phyloP scores from a whole-genome alignment of 768 basidiomycete species.

The Tubosaeta sp. region DNA sequence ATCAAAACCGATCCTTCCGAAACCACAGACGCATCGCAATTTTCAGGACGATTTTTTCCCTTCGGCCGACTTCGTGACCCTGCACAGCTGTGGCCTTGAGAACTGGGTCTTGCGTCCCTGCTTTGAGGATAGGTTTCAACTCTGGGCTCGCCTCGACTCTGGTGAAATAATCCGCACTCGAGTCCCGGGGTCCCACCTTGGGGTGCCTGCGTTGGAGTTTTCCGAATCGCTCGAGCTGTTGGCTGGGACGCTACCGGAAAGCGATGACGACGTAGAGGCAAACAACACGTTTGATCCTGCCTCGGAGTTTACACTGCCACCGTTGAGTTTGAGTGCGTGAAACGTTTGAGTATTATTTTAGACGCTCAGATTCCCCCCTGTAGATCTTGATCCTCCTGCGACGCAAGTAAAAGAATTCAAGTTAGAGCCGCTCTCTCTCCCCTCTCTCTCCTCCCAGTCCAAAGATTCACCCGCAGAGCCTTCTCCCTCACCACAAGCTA shows the following conservation, averaged over 20 bases:
- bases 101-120: constrained; percentile 72
- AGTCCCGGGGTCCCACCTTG: constrained; percentile 47
- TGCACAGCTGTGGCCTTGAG: constrained; percentile 51
- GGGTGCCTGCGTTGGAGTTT: constrained; percentile 70
- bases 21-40: constrained; percentile 32
- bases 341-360: background rate
- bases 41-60: constrained; percentile 26
- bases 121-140: constrained; percentile 65
- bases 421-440: constrained; percentile 3
- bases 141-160: constrained; percentile 46
- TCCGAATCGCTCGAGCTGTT: constrained; percentile 64
- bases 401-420: constrained; percentile 4
- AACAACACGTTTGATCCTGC: constrained; percentile 13
- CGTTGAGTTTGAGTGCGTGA: constrained; percentile 17
- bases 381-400: constrained; percentile 23
- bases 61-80: constrained; percentile 10
- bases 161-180: constrained; percentile 33
- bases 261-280: constrained; percentile 7
- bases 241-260: constrained; percentile 41
- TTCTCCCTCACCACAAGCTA: constrained; percentile 2
- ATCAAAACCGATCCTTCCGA: constrained; percentile 27
- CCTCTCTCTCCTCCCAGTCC: constrained; percentile 1
- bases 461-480: background rate
- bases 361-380: constrained; percentile 11
- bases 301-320: constrained; percentile 15